These are phyloP conservation scores for Geosmithia putterillii DNA, from an alignment of 2,329 filamentous ascomycete genomes.

Conservation along the genomic window DNA sequence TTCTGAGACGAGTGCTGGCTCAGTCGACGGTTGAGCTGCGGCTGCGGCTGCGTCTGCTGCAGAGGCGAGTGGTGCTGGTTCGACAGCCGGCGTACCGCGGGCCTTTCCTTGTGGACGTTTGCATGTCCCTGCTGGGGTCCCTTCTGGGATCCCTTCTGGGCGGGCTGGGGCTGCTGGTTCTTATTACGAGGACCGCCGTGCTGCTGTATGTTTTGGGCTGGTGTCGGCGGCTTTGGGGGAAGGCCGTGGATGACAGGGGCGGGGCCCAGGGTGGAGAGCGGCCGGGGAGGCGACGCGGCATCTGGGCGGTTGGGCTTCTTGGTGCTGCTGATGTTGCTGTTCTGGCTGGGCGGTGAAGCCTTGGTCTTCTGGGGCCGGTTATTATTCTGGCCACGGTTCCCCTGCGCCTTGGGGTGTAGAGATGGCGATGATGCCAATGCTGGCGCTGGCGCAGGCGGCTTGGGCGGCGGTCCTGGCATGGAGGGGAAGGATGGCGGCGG, in stretches of 20 bases:
- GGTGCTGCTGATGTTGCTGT: not conserved
- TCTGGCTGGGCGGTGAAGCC: not conserved
- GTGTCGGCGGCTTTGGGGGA: conserved; percentile 1
- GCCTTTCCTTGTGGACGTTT: not conserved
- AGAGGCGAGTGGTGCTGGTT: not conserved
- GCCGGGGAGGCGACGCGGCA: not conserved
- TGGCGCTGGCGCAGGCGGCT: no score
- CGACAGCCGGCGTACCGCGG: not conserved
- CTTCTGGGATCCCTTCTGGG: not conserved
- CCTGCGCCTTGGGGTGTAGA: not conserved
- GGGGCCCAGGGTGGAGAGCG: not conserved
- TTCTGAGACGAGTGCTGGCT: not conserved
- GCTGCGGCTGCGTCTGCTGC: not conserved
- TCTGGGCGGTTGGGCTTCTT: not conserved
- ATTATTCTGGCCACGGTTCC: not conserved
- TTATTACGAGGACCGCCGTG: not conserved
- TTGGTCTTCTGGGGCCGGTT: not conserved
- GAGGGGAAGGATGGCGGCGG: not conserved
- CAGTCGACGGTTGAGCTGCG: not conserved
- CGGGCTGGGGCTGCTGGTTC: no score
- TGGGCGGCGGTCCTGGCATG: not conserved
- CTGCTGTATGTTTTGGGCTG: not conserved
- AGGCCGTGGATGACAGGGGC: not conserved
- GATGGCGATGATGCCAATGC: no score
- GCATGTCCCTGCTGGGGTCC: not conserved